Percentiles rank a stretch among this genome's conserved stretches.
Evolutionary conservation across 2,329 filamentous ascomycete species (phyloP).

Genomic region (Aspergillus bombycis): DNA sequence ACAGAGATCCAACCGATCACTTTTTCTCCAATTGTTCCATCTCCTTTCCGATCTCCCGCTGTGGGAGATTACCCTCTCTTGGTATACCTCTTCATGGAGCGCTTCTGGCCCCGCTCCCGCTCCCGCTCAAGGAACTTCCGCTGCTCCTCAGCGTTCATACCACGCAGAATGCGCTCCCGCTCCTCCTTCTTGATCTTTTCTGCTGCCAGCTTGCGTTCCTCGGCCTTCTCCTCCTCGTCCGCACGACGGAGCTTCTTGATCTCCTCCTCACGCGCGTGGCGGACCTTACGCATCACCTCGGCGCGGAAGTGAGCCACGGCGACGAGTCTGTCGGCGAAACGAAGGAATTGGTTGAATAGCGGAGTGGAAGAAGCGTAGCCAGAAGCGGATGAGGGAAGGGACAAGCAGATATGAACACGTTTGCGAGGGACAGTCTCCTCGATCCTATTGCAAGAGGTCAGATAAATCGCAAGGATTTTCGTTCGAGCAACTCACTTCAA

Average conservation of each 20-base stretch:
- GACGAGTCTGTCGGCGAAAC: constrained; percentile 81
- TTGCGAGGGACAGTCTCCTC: constrained; percentile 85
- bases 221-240: constrained; percentile 71
- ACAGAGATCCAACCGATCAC: constrained; percentile 22
- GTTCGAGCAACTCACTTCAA: constrained; percentile 65
- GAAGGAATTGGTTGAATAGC: constrained; percentile 79
- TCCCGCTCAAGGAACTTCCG: constrained; percentile 84
- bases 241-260: constrained; percentile 77
- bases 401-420: constrained; percentile 76
- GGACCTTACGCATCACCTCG: constrained; percentile 85
- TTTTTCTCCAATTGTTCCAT: constrained; percentile 15
- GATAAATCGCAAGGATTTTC: neutral
- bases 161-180: constrained; percentile 78
- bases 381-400: constrained; percentile 64
- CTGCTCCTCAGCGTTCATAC: constrained; percentile 78
- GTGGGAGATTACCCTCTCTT: constrained; percentile 48
- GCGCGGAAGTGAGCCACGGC: constrained; percentile 80
- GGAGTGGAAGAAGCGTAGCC: constrained; percentile 70
- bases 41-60: neutral
- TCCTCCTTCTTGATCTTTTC: constrained; percentile 81
- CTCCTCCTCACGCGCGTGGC: constrained; percentile 76
- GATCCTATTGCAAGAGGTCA: constrained; percentile 57
- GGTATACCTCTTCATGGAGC: constrained; percentile 65
- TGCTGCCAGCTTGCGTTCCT: constrained; percentile 57
- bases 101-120: constrained; percentile 70